A percentile compares a stretch with the other conserved stretches of the same genome.
Conservation (phyloP, 148 eudicot species). For the Polygonum aviculare region DNA sequence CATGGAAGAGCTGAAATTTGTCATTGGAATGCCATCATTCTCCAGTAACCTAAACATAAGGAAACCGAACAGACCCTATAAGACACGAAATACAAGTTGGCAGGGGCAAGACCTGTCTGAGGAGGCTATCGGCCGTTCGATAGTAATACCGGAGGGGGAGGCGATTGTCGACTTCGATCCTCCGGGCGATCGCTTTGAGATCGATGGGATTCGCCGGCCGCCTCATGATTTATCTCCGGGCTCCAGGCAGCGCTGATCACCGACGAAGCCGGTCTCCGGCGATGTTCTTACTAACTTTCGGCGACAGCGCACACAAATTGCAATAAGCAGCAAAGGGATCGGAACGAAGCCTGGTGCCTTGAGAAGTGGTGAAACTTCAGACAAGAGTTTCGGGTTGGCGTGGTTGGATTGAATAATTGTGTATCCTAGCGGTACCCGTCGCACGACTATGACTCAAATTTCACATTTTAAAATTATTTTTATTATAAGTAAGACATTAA, state of each 20-base stretch:
- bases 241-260: neutral
- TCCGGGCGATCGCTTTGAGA: constrained; percentile 40
- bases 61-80: neutral
- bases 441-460: too few relatives aligned
- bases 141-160: constrained; percentile 76
- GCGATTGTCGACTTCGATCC: constrained; percentile 75
- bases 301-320: neutral
- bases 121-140: constrained; percentile 90
- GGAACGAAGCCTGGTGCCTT: neutral
- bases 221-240: constrained; percentile 32
- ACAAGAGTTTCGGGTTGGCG: neutral
- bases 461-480: too few relatives aligned
- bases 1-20: neutral
- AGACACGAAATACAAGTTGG: neutral
- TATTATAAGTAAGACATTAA: too few relatives aligned
- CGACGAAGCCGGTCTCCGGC: neutral
- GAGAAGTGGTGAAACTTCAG: neutral
- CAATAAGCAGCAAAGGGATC: neutral
- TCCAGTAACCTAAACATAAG: neutral
- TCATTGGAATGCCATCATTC: neutral
- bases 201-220: constrained; percentile 44
- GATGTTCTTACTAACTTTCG: neutral
- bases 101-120: constrained; percentile 51
- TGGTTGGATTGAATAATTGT: neutral
- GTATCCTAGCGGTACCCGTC: too few relatives aligned